A percentile compares a stretch with the other conserved stretches of the same genome.
phyloP scores from a whole-genome alignment of 805 yeast genomes.

The Teunomyces aglyptinius region DNA sequence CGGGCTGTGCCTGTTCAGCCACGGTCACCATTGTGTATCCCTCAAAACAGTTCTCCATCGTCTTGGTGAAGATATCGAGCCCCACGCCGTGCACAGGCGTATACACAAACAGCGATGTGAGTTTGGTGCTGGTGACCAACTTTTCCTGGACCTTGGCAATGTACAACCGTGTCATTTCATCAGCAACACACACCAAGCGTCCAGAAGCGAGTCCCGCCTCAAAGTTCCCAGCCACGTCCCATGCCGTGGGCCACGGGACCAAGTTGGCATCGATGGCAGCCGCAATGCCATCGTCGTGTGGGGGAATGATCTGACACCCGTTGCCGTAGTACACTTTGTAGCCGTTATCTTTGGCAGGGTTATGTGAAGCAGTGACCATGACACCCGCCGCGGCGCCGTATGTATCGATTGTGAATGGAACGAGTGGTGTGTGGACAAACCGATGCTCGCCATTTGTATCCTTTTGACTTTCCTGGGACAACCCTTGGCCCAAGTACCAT shows the following conservation, averaged over 20 bases:
- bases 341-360: constrained; percentile 85
- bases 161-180: constrained; percentile 44
- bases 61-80: constrained; percentile 48
- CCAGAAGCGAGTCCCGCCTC: constrained; percentile 16
- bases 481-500: constrained; percentile 50
- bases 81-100: constrained; percentile 99
- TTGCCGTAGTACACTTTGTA: constrained; percentile 91
- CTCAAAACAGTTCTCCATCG: constrained; percentile 32
- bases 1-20: constrained; percentile 65
- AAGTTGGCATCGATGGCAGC: constrained; percentile 57
- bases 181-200: constrained; percentile 40
- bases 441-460: constrained; percentile 6
- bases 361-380: constrained; percentile 91
- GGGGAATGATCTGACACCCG: constrained; percentile 95
- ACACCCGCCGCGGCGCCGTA: constrained; percentile 73
- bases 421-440: constrained; percentile 81
- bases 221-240: constrained; percentile 45
- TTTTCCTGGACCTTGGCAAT: constrained; percentile 20
- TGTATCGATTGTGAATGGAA: constrained; percentile 78
- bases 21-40: constrained; percentile 44
- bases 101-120: constrained; percentile 59
- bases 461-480: constrained; percentile 27
- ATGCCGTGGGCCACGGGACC: constrained; percentile 54
- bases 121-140: constrained; percentile 27
- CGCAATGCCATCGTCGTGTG: constrained; percentile 79